These are phyloP conservation scores for Leucocoprinus gongylophorus DNA, from an alignment of 1,284 basidiomycete species.

Conservation along the genomic window DNA sequence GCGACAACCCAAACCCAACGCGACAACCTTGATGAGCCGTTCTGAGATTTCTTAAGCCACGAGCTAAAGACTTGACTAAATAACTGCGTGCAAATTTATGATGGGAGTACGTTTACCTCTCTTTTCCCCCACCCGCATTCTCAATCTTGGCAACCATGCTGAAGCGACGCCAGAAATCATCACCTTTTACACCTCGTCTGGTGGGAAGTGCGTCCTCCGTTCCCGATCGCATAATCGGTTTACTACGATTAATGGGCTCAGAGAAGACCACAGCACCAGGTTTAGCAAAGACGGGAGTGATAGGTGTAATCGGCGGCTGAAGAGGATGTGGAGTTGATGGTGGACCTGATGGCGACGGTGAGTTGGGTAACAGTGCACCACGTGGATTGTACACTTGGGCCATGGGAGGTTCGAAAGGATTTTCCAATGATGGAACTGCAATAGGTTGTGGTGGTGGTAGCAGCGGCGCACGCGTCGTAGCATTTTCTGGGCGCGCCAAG, in stretches of 20 bases:
- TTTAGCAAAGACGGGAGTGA: constrained; percentile 67
- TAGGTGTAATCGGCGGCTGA: constrained; percentile 68
- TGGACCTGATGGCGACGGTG: constrained; percentile 30
- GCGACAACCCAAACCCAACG: constrained; percentile 67
- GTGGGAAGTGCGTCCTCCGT: constrained; percentile 62
- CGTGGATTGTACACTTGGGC: constrained; percentile 16
- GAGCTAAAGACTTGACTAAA: constrained; percentile 30
- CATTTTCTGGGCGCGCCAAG: constrained; percentile 38
- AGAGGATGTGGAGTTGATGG: constrained; percentile 54
- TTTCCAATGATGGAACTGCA: constrained; percentile 26
- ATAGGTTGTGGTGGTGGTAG: constrained; percentile 14
- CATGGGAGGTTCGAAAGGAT: constrained; percentile 37
- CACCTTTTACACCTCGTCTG: constrained; percentile 59
- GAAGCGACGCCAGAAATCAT: constrained; percentile 80
- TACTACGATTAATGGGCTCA: constrained; percentile 19
- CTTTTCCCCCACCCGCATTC: constrained; percentile 39
- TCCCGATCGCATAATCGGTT: constrained; percentile 58
- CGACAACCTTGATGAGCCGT: constrained; percentile 43
- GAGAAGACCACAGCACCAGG: constrained; percentile 37
- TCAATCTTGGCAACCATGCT: constrained; percentile 74
- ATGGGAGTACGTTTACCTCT: constrained; percentile 36
- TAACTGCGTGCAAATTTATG: constrained; percentile 2
- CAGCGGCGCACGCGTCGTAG: constrained; percentile 15
- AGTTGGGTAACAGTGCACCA: constrained; percentile 18
- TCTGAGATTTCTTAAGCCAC: constrained; percentile 62